Evolutionary conservation across 495 filamentous ascomycete species (phyloP).

Genomic region (Melanomma pulvis-pyrius): DNA sequence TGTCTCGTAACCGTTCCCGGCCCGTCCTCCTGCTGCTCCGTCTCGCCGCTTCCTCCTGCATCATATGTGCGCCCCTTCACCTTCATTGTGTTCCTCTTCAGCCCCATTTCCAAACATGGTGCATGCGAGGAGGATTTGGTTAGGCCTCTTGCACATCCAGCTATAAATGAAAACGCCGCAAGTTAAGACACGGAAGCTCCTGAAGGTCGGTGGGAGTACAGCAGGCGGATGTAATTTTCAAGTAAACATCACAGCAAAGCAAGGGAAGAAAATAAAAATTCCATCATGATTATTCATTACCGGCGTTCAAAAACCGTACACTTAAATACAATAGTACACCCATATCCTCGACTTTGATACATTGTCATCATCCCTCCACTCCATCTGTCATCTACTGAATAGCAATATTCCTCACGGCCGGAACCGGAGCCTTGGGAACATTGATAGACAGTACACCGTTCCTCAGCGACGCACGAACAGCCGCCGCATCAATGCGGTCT

Average conservation of each 20-base stretch:
- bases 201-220: too few relatives aligned
- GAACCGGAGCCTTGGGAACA: constrained; percentile 68
- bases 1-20: too few relatives aligned
- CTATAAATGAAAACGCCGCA: too few relatives aligned
- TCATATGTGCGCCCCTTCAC: not conserved
- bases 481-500: constrained; percentile 69
- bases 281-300: too few relatives aligned
- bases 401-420: constrained; percentile 10
- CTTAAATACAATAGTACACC: not conserved
- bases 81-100: too few relatives aligned
- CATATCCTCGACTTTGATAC: not conserved
- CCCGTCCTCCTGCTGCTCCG: not conserved
- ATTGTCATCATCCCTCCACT: not conserved
- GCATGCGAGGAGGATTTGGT: too few relatives aligned
- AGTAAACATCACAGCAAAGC: not conserved
- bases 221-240: too few relatives aligned
- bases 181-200: too few relatives aligned
- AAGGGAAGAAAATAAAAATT: not conserved
- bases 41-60: not conserved
- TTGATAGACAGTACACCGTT: constrained; percentile 71
- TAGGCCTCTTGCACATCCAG: too few relatives aligned
- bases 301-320: too few relatives aligned
- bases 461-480: constrained; percentile 72
- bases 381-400: constrained; percentile 19
- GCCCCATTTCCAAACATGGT: too few relatives aligned